Conservation (phyloP, 1,284 basidiomycete genomes). For the Fomitiporia mediterranea region DNA sequence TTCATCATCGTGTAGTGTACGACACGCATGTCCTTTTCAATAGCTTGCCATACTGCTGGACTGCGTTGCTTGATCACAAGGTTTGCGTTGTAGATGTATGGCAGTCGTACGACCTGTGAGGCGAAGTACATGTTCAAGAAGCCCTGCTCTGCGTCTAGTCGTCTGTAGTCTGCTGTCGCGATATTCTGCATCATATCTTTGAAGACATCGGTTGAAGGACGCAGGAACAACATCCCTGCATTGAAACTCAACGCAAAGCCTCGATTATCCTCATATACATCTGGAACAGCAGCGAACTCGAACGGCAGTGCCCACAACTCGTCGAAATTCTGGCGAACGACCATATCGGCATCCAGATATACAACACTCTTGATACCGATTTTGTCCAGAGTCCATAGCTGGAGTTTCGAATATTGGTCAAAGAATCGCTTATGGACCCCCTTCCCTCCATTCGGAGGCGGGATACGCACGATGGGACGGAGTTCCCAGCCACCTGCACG, state of each 20-base stretch:
- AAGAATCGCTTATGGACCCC: slow-evolving; percentile 38
- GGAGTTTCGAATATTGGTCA: slow-evolving; percentile 44
- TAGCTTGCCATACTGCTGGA: slow-evolving; percentile 34
- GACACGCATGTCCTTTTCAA: slow-evolving; percentile 32
- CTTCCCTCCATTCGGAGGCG: slow-evolving; percentile 29
- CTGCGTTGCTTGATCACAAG: slow-evolving; percentile 38
- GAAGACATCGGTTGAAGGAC: slow-evolving; percentile 32
- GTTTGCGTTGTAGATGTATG: slow-evolving; percentile 44
- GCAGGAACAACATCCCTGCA: slow-evolving; percentile 39
- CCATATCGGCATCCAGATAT: slow-evolving; percentile 41
- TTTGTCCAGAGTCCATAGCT: slow-evolving; percentile 39
- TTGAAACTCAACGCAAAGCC: slow-evolving; percentile 40
- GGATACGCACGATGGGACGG: slow-evolving; percentile 32
- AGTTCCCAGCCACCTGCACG: slow-evolving; percentile 38
- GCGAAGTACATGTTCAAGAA: slow-evolving; percentile 43
- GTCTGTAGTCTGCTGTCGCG: slow-evolving; percentile 33
- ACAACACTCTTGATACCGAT: slow-evolving; percentile 31
- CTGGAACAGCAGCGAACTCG: slow-evolving; percentile 41
- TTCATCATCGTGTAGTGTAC: slow-evolving; percentile 41
- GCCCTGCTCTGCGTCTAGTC: slow-evolving; percentile 38
- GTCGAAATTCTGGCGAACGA: slow-evolving; percentile 40
- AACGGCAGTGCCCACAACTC: slow-evolving; percentile 42
- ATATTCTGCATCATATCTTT: slow-evolving; percentile 35
- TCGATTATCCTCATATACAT: slow-evolving; percentile 32
- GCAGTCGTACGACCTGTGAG: slow-evolving; percentile 34